A percentile compares a stretch with the other conserved stretches of the same genome.
Conservation (phyloP, 2,329 filamentous ascomycete species). For the Fusarium incarnatum region DNA sequence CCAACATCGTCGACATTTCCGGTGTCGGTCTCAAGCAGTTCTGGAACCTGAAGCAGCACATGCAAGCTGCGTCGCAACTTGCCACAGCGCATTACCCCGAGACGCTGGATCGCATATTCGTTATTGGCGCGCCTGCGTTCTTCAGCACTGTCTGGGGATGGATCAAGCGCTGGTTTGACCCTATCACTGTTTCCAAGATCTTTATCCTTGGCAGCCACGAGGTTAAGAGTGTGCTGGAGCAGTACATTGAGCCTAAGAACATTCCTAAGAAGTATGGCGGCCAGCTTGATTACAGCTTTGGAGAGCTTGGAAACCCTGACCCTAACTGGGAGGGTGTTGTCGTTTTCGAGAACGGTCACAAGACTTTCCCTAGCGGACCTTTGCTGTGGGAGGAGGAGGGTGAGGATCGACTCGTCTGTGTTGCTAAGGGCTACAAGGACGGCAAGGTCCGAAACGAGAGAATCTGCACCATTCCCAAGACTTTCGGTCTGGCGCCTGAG, state of each 20-base stretch:
- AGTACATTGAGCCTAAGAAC: constrained; percentile 84
- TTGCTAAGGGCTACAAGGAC: constrained; percentile 63
- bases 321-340: constrained; percentile 63
- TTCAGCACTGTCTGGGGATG: constrained; percentile 95
- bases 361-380: constrained; percentile 67
- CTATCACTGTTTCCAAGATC: constrained; percentile 94
- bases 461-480: constrained; percentile 64
- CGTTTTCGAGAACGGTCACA: constrained; percentile 64
- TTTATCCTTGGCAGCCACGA: constrained; percentile 84
- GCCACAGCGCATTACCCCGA: constrained; percentile 96
- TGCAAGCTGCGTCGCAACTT: constrained; percentile 90
- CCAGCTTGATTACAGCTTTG: constrained; percentile 84
- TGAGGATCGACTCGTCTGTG: constrained; percentile 62
- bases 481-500: constrained; percentile 41
- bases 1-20: constrained; percentile 94
- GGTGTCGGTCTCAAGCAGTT: constrained; percentile 92
- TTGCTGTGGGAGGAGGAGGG: constrained; percentile 65
- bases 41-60: constrained; percentile 93
- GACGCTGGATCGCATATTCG: constrained; percentile 75
- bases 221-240: constrained; percentile 79
- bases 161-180: constrained; percentile 96
- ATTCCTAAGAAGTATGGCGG: constrained; percentile 94
- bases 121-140: constrained; percentile 90
- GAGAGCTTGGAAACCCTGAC: constrained; percentile 80
- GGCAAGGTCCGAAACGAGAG: constrained; percentile 59